Evolutionary conservation across 2,329 filamentous ascomycete genomes (phyloP).

Genomic region (Paraphaeosphaeria minitans): DNA sequence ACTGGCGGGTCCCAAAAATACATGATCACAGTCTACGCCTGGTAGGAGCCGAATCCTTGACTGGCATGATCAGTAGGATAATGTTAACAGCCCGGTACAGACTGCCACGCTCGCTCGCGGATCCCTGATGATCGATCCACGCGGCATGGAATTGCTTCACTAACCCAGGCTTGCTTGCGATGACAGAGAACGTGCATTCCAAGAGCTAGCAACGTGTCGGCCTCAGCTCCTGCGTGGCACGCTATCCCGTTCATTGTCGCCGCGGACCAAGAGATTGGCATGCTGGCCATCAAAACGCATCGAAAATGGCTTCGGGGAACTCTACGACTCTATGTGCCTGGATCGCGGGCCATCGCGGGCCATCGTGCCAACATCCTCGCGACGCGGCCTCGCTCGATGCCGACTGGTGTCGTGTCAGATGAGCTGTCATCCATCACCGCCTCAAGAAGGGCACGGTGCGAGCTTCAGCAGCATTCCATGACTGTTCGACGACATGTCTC

Average conservation of each 20-base stretch:
- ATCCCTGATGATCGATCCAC: not conserved
- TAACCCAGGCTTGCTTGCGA: not conserved
- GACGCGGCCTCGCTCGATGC: not conserved
- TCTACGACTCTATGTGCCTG: not conserved
- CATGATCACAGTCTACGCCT: slow-evolving; percentile 1
- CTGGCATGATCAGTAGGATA: not conserved
- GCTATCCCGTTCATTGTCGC: not conserved
- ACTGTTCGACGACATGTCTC: not conserved
- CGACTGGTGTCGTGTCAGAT: not conserved
- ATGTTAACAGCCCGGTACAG: not conserved
- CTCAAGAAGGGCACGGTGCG: not conserved
- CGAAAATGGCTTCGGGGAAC: not conserved
- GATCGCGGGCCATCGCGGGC: not conserved
- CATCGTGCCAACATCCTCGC: not conserved
- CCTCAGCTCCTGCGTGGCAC: slow-evolving; percentile 4
- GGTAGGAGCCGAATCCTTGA: slow-evolving; percentile 7
- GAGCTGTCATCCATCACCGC: slow-evolving; percentile 7
- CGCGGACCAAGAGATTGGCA: not conserved
- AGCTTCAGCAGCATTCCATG: not conserved
- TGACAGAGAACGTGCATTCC: not conserved
- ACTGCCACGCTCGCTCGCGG: not conserved
- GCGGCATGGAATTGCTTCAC: not conserved
- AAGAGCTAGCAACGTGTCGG: slow-evolving; percentile 3
- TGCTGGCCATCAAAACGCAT: not conserved
- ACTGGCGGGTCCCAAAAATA: slow-evolving; percentile 3